Percentiles rank a stretch among this genome's conserved stretches.
These are phyloP conservation scores for Erucastrum elatum DNA, from an alignment of 345 rosid genomes.

Conservation along the genomic window DNA sequence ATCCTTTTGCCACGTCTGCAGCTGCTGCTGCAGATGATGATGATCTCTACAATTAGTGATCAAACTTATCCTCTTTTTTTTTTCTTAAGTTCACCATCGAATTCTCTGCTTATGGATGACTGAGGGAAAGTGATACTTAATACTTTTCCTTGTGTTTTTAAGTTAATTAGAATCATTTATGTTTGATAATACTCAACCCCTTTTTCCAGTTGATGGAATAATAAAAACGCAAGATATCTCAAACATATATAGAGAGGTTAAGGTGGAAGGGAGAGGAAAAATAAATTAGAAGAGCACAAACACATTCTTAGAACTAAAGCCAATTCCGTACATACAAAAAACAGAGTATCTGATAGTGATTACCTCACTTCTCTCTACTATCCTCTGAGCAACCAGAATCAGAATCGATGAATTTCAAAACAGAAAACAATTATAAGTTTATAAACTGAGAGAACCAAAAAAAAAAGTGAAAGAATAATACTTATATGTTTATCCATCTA, in stretches of 20 bases:
- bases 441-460: neutral
- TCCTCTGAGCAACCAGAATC: slow-evolving; percentile 31
- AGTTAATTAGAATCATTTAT: slow-evolving; percentile 18
- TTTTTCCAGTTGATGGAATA: neutral
- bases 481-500: slow-evolving; percentile 16
- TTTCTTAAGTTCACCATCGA: slow-evolving; percentile 6
- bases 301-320: slow-evolving; percentile 32
- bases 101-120: slow-evolving; percentile 28
- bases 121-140: slow-evolving; percentile 15
- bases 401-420: slow-evolving; percentile 14
- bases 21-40: slow-evolving; percentile 77
- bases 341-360: slow-evolving; percentile 15
- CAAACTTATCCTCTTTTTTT: neutral
- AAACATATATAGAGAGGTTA: neutral
- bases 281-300: slow-evolving; percentile 20
- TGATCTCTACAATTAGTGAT: slow-evolving; percentile 70
- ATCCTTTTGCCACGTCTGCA: slow-evolving; percentile 75
- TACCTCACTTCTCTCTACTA: slow-evolving; percentile 30
- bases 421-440: slow-evolving; percentile 13
- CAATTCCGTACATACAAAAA: slow-evolving; percentile 14
- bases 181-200: neutral
- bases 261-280: neutral
- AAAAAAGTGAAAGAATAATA: slow-evolving; percentile 29
- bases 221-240: neutral
- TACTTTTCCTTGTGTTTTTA: slow-evolving; percentile 24